Percentiles rank a stretch among this genome's conserved stretches.
phyloP scores from a whole-genome alignment of 495 filamentous ascomycete genomes.

The Aspergillus sparsus region DNA sequence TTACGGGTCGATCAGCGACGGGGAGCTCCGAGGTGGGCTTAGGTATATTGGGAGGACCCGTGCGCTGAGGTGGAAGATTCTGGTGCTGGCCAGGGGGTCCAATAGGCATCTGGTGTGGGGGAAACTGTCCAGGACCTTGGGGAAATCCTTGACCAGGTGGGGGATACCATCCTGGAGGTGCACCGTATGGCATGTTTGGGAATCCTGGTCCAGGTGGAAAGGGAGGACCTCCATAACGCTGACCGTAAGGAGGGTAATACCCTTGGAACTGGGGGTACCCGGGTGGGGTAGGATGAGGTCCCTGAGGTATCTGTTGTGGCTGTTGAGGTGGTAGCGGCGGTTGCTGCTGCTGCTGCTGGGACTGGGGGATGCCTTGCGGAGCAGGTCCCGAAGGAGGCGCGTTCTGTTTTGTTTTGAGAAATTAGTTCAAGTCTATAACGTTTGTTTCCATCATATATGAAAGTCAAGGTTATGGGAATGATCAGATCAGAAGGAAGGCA shows the following conservation, averaged over 20 bases:
- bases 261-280: constrained; percentile 55
- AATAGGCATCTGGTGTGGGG: constrained; percentile 51
- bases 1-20: constrained; percentile 37
- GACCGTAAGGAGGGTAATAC: constrained; percentile 53
- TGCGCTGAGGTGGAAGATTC: constrained; percentile 48
- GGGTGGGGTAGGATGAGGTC: constrained; percentile 44
- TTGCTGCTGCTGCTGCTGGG: constrained; percentile 38
- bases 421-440: constrained; percentile 1
- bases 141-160: constrained; percentile 80
- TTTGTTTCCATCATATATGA: neutral
- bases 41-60: constrained; percentile 35
- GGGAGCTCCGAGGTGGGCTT: constrained; percentile 48
- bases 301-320: constrained; percentile 42
- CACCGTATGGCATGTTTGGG: constrained; percentile 62
- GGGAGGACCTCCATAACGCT: constrained; percentile 58
- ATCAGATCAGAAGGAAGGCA: constrained; percentile 95
- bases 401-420: constrained; percentile 39
- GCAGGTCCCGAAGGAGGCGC: constrained; percentile 40
- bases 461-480: constrained; percentile 22
- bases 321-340: constrained; percentile 35
- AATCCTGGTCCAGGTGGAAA: constrained; percentile 64
- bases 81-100: constrained; percentile 52
- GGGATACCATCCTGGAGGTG: constrained; percentile 76
- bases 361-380: constrained; percentile 44
- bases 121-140: constrained; percentile 60